Evolutionary conservation across 108 stramenopile genomes (phyloP), one percentile per base, ranked within the genome.

Genomic region (Skeletonema tropicum): DNA sequence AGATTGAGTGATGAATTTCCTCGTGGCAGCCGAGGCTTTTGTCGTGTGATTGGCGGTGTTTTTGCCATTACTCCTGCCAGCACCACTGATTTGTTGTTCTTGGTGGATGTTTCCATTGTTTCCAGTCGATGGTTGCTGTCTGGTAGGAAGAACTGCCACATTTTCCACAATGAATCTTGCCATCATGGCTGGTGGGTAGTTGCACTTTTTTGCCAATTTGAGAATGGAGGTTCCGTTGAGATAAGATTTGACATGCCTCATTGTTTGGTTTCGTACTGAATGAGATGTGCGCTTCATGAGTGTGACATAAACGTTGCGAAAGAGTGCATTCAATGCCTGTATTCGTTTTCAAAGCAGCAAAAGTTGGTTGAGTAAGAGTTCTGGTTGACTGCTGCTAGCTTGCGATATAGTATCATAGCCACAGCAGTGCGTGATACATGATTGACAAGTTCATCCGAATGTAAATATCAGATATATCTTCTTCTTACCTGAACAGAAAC

Each of bases 131-230:
- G 45, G 55, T n/a, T 61, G 36, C 10, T 25, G 45, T 15, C 19
- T 17, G 17, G 46, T 48, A 10, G 66, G 62, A 39, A 35, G 42
- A 61, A 59, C 38, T 21, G 74, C 58, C 11, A 94, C 69, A 57
- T 86, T 83, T 64, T 91, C 90, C 30, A 92, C 85, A 13, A 94
- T 75, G 6, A 73, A 61, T 74, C 94, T 76, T n/a, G 89, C 82
- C 68, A 94, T 64, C 58, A 89, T 57, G 52, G 73, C 79, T 10
- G 94, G 94, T 11, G 91, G 83, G 68, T 81, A 91, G 59, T 90
- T 89, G 21, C 64, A 74, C 46, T 79, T 63, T 48, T 72, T 79
- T n/a, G 91, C 88, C 46, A 94, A 46, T 17, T 75, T 64, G 49
- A 86, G 23, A 33, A 94, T 90, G 21, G 88, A 86, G 5, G 25